Percentiles rank a stretch among this genome's conserved stretches.
Conservation (phyloP, 164 flowering plant species). For the Liquidambar formosana region DNA sequence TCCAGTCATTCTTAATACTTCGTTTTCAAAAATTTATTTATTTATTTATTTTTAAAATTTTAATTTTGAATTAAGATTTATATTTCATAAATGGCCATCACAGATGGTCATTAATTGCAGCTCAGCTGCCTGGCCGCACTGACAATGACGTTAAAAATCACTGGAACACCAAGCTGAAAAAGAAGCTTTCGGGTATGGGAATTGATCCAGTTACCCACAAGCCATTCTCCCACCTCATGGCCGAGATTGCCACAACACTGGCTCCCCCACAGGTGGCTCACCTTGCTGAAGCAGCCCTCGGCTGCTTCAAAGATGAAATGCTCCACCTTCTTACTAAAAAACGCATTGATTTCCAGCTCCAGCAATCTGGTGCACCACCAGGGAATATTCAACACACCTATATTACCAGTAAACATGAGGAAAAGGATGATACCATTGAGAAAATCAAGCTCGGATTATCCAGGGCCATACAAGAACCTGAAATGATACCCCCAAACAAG, state of each 20-base stretch:
- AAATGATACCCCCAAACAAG: conserved; percentile 34
- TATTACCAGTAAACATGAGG: conserved; percentile 33
- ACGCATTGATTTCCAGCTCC: conserved; percentile 71
- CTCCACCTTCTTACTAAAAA: conserved; percentile 91
- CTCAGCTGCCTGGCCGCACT: conserved; percentile 89
- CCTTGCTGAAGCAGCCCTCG: conserved; percentile 94
- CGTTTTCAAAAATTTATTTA: too few relatives aligned
- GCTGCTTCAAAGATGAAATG: conserved; percentile 99
- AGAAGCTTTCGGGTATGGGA: conserved; percentile 96
- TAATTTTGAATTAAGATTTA: too few relatives aligned
- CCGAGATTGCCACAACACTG: conserved; percentile 94
- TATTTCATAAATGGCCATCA: background rate
- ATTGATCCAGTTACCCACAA: conserved; percentile 98
- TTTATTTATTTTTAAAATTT: too few relatives aligned
- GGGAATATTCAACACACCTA: conserved; percentile 25
- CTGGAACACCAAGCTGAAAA: conserved; percentile 97
- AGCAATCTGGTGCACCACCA: conserved; percentile 32
- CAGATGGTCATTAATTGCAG: conserved; percentile 95
- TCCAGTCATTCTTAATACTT: too few relatives aligned
- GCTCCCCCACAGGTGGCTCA: conserved; percentile 94
- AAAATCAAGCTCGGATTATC: conserved; percentile 74
- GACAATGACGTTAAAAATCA: conserved; percentile 97
- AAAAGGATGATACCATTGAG: conserved; percentile 57
- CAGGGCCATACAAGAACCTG: conserved; percentile 73
- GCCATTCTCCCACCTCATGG: conserved; percentile 95